Conservation (phyloP, 345 rosid species). For the Populus euphratica region DNA sequence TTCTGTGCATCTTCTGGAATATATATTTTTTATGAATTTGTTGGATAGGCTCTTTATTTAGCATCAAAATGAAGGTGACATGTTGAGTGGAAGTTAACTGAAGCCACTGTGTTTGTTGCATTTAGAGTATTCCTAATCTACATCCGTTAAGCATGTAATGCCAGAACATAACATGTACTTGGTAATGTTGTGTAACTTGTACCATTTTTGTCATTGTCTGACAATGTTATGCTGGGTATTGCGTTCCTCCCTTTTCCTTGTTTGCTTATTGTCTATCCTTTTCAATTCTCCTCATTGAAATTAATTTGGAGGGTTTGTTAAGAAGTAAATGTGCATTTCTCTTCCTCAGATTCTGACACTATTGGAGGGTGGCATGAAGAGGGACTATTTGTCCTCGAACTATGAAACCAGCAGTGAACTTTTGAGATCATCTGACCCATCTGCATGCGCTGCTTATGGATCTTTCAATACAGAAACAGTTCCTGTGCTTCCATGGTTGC, state of each 20-base stretch:
- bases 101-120: background rate
- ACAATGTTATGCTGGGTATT: background rate
- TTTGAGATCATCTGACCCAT: conserved; percentile 28
- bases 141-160: background rate
- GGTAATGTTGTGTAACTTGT: background rate
- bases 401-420: conserved; percentile 71
- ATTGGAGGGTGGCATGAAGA: conserved; percentile 59
- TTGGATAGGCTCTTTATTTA: background rate
- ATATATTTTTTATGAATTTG: background rate
- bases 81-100: background rate
- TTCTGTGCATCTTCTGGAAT: background rate
- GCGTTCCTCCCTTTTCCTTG: background rate
- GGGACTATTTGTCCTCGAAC: conserved; percentile 54
- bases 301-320: background rate
- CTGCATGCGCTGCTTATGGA: conserved; percentile 16
- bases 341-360: conserved; percentile 49
- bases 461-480: conserved; percentile 22
- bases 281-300: background rate
- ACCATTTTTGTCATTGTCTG: background rate
- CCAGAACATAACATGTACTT: background rate
- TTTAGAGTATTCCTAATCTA: background rate
- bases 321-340: background rate
- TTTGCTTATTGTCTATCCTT: background rate
- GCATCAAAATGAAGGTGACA: background rate
- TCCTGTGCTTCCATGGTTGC: conserved; percentile 70